A percentile compares a stretch with the other conserved stretches of the same genome.
Conservation (phyloP, 495 filamentous ascomycete species). For the Extremus antarcticus region DNA sequence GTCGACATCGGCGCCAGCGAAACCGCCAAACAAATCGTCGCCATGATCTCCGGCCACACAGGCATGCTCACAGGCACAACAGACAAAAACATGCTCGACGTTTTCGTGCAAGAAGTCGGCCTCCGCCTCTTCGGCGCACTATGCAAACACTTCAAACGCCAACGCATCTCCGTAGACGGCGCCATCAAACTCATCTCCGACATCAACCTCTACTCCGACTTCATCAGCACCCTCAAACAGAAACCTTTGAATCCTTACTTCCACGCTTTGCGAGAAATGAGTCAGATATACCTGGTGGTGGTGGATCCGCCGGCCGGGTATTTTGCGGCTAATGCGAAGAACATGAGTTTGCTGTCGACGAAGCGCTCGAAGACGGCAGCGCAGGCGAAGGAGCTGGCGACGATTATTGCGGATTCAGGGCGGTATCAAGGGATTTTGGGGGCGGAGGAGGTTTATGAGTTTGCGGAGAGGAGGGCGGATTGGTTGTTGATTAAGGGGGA, state of each 20-base stretch:
- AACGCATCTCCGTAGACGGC: conserved; percentile 80
- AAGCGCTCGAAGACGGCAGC: conserved; percentile 58
- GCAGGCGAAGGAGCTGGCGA: conserved; percentile 91
- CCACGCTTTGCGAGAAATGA: conserved; percentile 78
- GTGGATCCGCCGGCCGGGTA: conserved; percentile 44
- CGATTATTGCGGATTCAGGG: conserved; percentile 82
- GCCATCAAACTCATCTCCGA: conserved; percentile 89
- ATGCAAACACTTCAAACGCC: conserved; percentile 95
- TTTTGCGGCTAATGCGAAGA: conserved; percentile 4
- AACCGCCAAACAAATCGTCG: conserved; percentile 69
- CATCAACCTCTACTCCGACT: conserved; percentile 86
- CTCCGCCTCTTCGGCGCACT: conserved; percentile 78
- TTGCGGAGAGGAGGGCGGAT: conserved; percentile 84
- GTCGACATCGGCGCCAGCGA: conserved; percentile 71
- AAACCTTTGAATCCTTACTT: conserved; percentile 79
- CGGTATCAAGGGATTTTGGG: conserved; percentile 86
- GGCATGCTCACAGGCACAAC: conserved; percentile 85
- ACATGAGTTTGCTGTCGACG: background rate
- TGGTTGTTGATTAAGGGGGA: conserved; percentile 80
- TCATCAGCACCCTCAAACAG: conserved; percentile 71
- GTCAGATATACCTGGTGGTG: conserved; percentile 71
- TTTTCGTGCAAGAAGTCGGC: conserved; percentile 97
- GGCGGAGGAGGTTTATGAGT: conserved; percentile 95
- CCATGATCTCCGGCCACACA: conserved; percentile 77
- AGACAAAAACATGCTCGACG: conserved; percentile 94